These are phyloP conservation scores for Dissophora ornata DNA, from an alignment of 192 early-diverging fungal species.

Conservation along the genomic window DNA sequence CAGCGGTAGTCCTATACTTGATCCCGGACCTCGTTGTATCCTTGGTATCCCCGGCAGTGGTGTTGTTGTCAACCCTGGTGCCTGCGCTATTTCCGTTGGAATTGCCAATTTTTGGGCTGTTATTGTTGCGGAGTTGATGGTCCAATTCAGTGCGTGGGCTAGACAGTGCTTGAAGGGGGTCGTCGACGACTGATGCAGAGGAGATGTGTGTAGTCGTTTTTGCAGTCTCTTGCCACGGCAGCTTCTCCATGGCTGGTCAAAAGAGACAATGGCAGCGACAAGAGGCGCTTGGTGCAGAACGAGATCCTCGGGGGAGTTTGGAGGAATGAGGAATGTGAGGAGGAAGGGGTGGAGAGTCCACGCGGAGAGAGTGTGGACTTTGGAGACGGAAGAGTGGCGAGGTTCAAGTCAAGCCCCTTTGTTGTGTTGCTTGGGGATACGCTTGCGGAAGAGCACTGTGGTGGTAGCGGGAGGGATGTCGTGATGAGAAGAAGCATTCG, in stretches of 20 bases:
- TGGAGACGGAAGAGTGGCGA: too few relatives aligned
- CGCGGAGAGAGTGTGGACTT: neutral
- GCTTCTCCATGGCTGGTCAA: slow-evolving; percentile 2
- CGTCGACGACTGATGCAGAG: neutral
- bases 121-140: neutral
- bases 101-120: neutral
- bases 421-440: neutral
- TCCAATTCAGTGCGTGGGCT: too few relatives aligned
- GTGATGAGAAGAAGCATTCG: slow-evolving; percentile 2
- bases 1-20: too few relatives aligned
- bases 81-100: neutral
- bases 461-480: neutral
- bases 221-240: neutral
- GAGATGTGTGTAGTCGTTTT: neutral
- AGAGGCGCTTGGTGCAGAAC: slow-evolving; percentile 26
- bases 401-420: too few relatives aligned
- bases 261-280: neutral
- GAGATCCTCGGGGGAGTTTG: slow-evolving; percentile 3
- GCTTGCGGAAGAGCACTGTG: neutral
- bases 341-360: slow-evolving; percentile 2
- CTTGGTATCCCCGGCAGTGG: neutral
- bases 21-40: neutral
- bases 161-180: slow-evolving; percentile 18
- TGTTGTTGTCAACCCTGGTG: neutral
- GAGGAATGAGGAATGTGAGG: neutral